Evolutionary conservation across 345 rosid species (phyloP).

Genomic region (Rubroshorea leprosula): DNA sequence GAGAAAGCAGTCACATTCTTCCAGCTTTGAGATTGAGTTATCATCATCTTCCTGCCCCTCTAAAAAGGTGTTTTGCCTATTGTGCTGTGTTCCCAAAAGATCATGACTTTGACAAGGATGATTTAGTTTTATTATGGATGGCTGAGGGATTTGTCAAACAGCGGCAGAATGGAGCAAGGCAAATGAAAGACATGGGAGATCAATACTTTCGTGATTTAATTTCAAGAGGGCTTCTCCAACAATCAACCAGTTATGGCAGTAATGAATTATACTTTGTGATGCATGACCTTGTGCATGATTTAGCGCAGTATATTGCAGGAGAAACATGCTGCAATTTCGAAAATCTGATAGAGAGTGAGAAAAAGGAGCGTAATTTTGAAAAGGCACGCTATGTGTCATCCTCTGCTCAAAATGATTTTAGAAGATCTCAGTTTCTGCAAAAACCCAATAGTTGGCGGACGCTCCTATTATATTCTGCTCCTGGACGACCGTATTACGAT

Average conservation of each 20-base stretch:
- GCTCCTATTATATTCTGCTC: neutral
- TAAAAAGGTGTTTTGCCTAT: too few relatives aligned
- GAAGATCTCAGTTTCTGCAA: neutral
- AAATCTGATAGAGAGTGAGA: constrained; percentile 8
- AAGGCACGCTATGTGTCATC: constrained; percentile 15
- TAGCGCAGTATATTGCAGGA: too few relatives aligned
- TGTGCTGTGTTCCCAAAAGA: too few relatives aligned
- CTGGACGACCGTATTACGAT: too few relatives aligned
- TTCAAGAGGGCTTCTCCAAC: constrained; percentile 13
- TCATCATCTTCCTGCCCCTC: too few relatives aligned
- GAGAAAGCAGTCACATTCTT: too few relatives aligned
- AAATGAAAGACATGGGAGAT: neutral
- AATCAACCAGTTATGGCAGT: neutral
- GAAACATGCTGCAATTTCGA: too few relatives aligned
- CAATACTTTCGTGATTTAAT: neutral
- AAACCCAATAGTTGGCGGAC: constrained; percentile 9
- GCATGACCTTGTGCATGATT: too few relatives aligned
- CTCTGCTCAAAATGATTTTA: too few relatives aligned
- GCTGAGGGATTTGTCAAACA: constrained; percentile 12
- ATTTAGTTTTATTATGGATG: constrained; percentile 18
- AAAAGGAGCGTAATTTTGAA: neutral
- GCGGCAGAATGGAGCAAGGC: too few relatives aligned
- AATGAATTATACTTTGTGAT: neutral
- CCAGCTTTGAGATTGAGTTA: too few relatives aligned
- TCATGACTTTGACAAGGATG: constrained; percentile 17